A percentile compares a stretch with the other conserved stretches of the same genome.
phyloP scores from a whole-genome alignment of 1,284 basidiomycete species.

The Termitomyces sp. region DNA sequence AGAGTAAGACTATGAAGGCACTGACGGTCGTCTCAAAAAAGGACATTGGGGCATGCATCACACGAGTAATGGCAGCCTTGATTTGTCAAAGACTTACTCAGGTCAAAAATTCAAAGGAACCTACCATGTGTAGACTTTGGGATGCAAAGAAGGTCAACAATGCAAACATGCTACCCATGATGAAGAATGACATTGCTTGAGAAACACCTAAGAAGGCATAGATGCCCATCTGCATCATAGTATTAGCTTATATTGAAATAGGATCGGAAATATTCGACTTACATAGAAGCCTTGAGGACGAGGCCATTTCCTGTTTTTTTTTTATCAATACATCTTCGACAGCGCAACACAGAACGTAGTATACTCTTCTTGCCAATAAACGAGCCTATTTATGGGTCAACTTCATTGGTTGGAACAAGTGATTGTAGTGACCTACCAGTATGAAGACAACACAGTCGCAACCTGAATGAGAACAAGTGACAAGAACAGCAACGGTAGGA shows the following conservation, averaged over 20 bases:
- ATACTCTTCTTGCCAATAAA: constrained; percentile 65
- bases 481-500: constrained; percentile 51
- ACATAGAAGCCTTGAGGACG: constrained; percentile 58
- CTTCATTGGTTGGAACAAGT: not conserved
- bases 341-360: not conserved
- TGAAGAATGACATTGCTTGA: constrained; percentile 43
- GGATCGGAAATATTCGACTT: constrained; percentile 15
- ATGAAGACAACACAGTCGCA: constrained; percentile 58
- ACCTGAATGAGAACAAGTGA: constrained; percentile 54
- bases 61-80: constrained; percentile 52
- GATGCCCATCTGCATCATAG: constrained; percentile 52
- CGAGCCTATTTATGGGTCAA: constrained; percentile 40
- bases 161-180: constrained; percentile 52
- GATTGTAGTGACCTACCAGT: constrained; percentile 43
- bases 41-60: constrained; percentile 76
- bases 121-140: constrained; percentile 31
- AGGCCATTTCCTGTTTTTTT: constrained; percentile 40
- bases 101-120: constrained; percentile 29
- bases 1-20: not conserved
- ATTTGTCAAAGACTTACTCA: constrained; percentile 30
- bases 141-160: constrained; percentile 62
- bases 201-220: constrained; percentile 52
- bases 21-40: constrained; percentile 84
- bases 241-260: not conserved
- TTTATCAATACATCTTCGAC: not conserved